Evolutionary conservation across 208 protist species (phyloP), one percentile per base, ranked within the genome.

Genomic region (Trypanosoma avium): DNA sequence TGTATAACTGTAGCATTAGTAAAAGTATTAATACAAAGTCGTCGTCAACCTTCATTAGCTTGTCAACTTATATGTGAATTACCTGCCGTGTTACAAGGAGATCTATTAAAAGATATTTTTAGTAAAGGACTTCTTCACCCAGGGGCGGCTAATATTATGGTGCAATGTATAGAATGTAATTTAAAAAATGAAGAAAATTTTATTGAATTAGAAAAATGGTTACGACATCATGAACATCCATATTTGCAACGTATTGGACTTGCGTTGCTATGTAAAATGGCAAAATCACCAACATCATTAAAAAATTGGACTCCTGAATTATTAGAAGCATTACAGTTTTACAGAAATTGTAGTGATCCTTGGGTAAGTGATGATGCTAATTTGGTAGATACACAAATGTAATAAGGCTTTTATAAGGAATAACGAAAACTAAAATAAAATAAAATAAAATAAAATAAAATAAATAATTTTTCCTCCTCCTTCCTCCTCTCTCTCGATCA

Each of bases 301-400:
- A 17, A 7, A 21, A 3, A 36, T 24, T 70, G 64, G 64, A 24
- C 55, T 22, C 15, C 8, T 19, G 26, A 22, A 19, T 9, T n/a
- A 1, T 19, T 5, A 2, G 26, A 21, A 19, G 48, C 56, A 26
- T 33, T 68, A 29, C 13, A 52, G 4, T 27, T 61, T 4, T 68
- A 68, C 43, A 13, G 43, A 17, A 35, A 49, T 13, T n/a, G 53
- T 33, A 35, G 9, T 13, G 52, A 68, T 26, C 10, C 7, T 17
- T 68, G 62, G 62, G 62, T 68, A 19, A 61, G 62, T 19, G 62
- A 68, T 26, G 56, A 61, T 27, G 56, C 56, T 19, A 49, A 50
- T 4, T 29, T 50, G 42, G 22, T 61, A 4, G 49, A 55, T 38
- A 6, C 32, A 22, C 49, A 4, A 38, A 7, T 19, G 3, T 10